Conservation (phyloP, 2,329 filamentous ascomycete species). For the Chrysosphaeria jannelii region DNA sequence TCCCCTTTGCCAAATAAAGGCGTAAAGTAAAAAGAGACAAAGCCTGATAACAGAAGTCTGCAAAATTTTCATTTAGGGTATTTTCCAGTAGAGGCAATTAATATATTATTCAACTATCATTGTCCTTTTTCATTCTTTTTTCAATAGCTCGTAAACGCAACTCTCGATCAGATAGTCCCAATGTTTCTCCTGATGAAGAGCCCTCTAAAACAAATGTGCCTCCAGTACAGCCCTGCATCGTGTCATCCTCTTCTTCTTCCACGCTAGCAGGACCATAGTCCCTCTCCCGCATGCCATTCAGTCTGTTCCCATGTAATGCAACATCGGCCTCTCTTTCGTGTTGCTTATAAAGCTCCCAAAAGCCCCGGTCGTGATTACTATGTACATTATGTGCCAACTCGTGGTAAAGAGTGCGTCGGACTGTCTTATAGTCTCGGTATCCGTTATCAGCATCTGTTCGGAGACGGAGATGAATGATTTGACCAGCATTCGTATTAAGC, state of each 20-base stretch:
- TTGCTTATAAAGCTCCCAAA: constrained; percentile 67
- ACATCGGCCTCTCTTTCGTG: constrained; percentile 67
- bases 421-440: constrained; percentile 74
- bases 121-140: too few relatives aligned
- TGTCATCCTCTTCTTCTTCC: constrained; percentile 24
- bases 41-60: too few relatives aligned
- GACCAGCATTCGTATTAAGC: constrained; percentile 60
- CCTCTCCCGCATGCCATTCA: constrained; percentile 37
- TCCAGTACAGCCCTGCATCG: constrained; percentile 49
- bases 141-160: too few relatives aligned
- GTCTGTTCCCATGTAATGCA: constrained; percentile 43
- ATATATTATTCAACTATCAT: too few relatives aligned
- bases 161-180: too few relatives aligned
- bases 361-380: constrained; percentile 53
- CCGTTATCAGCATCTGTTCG: constrained; percentile 88
- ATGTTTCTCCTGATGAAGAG: constrained; percentile 12
- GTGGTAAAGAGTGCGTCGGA: constrained; percentile 77
- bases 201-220: constrained; percentile 48
- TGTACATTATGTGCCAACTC: constrained; percentile 84
- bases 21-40: too few relatives aligned
- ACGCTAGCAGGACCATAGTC: constrained; percentile 22
- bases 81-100: too few relatives aligned
- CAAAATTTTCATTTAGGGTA: too few relatives aligned
- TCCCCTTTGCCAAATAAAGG: too few relatives aligned
- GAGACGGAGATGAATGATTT: constrained; percentile 69